Conservation (phyloP, 78 protist species). For the Emiliania huxleyi region DNA sequence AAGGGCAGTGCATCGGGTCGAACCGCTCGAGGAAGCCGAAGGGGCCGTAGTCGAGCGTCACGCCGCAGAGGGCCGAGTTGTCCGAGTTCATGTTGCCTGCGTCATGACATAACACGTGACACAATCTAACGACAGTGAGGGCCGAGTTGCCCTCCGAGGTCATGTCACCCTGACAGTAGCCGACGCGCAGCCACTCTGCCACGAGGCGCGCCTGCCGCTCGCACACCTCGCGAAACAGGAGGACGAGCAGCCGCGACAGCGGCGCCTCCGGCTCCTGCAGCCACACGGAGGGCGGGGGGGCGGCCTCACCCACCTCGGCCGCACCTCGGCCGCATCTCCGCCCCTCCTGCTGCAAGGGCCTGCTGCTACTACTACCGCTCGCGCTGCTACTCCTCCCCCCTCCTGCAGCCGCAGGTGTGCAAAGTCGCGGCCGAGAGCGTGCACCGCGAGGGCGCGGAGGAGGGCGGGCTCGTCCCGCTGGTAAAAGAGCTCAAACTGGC, state of each 20-base stretch:
- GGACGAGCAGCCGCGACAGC: background rate
- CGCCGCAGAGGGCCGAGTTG: background rate
- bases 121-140: too few species aligned
- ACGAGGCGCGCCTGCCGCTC: background rate
- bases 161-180: background rate
- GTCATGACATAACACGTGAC: too few species aligned
- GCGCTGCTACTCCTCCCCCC: too few species aligned
- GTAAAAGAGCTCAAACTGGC: background rate
- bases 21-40: slow-evolving; percentile 16
- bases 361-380: too few species aligned
- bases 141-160: too few species aligned
- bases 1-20: background rate
- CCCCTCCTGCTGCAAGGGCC: too few species aligned
- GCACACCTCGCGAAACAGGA: background rate
- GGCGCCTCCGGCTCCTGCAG: background rate
- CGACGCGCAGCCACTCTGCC: slow-evolving; percentile 12
- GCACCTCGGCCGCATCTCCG: too few species aligned
- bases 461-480: background rate
- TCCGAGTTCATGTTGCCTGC: slow-evolving; percentile 17
- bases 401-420: background rate
- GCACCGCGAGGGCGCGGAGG: background rate
- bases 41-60: slow-evolving; percentile 16
- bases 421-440: background rate
- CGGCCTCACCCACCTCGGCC: too few species aligned
- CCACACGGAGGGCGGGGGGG: too few species aligned